Evolutionary conservation across 2,329 filamentous ascomycete genomes (phyloP).

Genomic region (Tolypocladium cylindrosporum): DNA sequence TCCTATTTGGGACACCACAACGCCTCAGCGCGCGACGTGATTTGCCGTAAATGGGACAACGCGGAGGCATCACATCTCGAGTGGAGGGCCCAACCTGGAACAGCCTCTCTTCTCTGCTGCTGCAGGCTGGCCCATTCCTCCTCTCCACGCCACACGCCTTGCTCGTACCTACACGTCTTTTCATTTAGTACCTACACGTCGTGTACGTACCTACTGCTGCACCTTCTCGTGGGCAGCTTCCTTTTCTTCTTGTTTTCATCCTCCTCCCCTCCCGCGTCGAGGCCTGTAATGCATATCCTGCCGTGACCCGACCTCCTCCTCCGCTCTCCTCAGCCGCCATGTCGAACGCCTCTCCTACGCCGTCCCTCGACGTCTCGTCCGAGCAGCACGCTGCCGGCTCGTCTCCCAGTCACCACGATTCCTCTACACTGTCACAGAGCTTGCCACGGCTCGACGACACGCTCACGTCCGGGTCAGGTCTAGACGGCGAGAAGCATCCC

Average conservation of each 20-base stretch:
- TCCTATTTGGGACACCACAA: constrained; percentile 19
- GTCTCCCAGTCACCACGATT: constrained; percentile 14
- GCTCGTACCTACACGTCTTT: constrained; percentile 3
- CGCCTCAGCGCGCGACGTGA: constrained; percentile 18
- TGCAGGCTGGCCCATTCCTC: constrained; percentile 3
- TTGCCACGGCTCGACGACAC: constrained; percentile 4
- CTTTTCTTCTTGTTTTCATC: constrained; percentile 6
- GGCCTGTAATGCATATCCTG: constrained; percentile 1
- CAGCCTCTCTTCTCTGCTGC: constrained; percentile 2
- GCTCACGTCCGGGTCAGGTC: constrained; percentile 10
- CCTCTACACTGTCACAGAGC: constrained; percentile 8
- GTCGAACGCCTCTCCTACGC: constrained; percentile 13
- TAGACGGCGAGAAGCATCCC: constrained; percentile 34
- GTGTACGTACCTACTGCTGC: not conserved
- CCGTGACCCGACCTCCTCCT: not conserved
- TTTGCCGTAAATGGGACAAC: constrained; percentile 16
- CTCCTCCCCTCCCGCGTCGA: not conserved
- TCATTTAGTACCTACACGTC: not conserved
- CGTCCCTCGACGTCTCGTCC: constrained; percentile 11
- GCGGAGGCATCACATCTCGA: constrained; percentile 9
- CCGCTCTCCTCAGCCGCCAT: constrained; percentile 7
- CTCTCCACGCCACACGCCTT: constrained; percentile 1
- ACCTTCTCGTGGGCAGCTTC: constrained; percentile 7
- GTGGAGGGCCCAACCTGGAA: constrained; percentile 1
- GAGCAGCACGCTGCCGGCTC: constrained; percentile 13